phyloP scores from a whole-genome alignment of 2,329 filamentous ascomycete species.

The Aspergillus fijiensis region DNA sequence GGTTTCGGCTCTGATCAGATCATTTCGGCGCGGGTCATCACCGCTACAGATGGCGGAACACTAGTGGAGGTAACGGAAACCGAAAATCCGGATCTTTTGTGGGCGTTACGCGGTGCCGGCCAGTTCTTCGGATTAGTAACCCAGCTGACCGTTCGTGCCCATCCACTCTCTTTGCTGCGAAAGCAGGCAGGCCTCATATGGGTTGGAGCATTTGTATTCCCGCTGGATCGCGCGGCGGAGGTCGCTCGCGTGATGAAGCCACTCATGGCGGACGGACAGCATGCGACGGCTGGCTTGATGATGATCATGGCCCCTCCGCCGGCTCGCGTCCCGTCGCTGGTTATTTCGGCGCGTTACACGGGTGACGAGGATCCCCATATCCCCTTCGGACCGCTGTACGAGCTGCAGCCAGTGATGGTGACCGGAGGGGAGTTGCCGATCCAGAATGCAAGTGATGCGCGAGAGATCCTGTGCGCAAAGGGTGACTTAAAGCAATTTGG shows the following conservation, averaged over 20 bases:
- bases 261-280: neutral
- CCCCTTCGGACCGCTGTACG: neutral
- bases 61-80: neutral
- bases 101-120: neutral
- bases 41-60: neutral
- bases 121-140: conserved; percentile 3
- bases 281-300: neutral
- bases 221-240: neutral
- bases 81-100: neutral
- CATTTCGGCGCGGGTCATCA: neutral
- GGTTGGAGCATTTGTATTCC: conserved; percentile 1
- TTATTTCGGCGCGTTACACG: neutral
- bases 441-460: neutral
- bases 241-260: neutral
- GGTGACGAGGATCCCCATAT: neutral
- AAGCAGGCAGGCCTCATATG: neutral
- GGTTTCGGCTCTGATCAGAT: conserved; percentile 3
- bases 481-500: conserved; percentile 1
- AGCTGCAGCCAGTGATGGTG: neutral
- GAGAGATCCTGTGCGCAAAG: conserved; percentile 1
- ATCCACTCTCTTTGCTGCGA: neutral
- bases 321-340: neutral
- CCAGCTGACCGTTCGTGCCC: neutral
- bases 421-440: neutral
- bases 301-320: neutral